Conservation (phyloP, 352 stramenopile species). For the Pythium grandisporangium region DNA sequence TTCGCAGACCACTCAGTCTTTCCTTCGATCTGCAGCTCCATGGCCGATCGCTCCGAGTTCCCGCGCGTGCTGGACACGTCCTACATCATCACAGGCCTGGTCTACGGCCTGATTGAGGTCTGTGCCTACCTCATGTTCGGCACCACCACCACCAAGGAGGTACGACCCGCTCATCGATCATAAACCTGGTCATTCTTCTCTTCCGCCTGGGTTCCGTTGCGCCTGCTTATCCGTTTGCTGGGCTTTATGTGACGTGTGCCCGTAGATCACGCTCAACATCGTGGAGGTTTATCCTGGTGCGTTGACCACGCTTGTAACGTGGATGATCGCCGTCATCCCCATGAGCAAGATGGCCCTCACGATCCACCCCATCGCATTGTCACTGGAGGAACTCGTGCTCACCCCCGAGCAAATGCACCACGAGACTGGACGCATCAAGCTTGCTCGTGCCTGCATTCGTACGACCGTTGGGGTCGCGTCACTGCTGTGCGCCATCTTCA, state of each 20-base stretch:
- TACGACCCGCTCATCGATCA: conserved; percentile 1
- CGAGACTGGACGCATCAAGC: conserved; percentile 19
- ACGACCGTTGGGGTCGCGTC: conserved; percentile 38
- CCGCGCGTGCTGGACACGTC: conserved; percentile 57
- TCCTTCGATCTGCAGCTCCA: conserved; percentile 82
- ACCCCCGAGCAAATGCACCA: conserved; percentile 24
- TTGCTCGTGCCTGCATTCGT: conserved; percentile 59
- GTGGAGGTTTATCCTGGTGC: conserved; percentile 47
- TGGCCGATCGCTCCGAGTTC: conserved; percentile 53
- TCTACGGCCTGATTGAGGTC: conserved; percentile 71
- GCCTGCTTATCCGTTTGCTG: too few species aligned
- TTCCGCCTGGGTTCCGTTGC: too few species aligned
- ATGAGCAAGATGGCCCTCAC: conserved; percentile 87
- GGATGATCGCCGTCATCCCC: conserved; percentile 79
- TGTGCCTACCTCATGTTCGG: conserved; percentile 82
- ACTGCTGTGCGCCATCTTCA: conserved; percentile 56
- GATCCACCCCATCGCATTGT: conserved; percentile 69
- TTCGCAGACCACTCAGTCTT: conserved; percentile 85
- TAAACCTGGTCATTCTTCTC: background rate
- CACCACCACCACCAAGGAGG: conserved; percentile 66
- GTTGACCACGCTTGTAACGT: conserved; percentile 60
- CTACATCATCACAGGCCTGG: conserved; percentile 55
- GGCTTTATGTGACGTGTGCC: background rate
- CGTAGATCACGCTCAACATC: conserved; percentile 68
- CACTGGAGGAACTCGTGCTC: conserved; percentile 67